These are phyloP conservation scores for Pestalotiopsis sp. DNA, from an alignment of 2,329 filamentous ascomycete genomes.

Conservation along the genomic window DNA sequence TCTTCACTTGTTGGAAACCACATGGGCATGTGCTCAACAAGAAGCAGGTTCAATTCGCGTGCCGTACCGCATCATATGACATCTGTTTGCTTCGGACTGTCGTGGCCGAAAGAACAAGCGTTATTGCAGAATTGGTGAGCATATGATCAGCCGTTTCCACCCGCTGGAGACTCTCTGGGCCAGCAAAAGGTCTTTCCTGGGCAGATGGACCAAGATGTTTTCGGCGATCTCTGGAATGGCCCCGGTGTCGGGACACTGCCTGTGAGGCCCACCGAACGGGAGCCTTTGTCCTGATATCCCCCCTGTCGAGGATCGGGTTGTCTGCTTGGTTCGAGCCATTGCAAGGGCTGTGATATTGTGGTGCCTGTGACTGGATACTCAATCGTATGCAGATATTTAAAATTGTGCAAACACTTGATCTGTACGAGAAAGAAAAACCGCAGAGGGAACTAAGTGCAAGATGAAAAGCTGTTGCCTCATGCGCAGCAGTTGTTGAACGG, in stretches of 20 bases:
- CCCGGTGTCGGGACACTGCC: background rate
- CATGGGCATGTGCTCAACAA: background rate
- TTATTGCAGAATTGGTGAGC: background rate
- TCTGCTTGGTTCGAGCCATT: background rate
- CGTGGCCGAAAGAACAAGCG: background rate
- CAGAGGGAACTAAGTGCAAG: no score
- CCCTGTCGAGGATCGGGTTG: background rate
- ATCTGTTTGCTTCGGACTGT: no score
- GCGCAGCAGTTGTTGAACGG: no score
- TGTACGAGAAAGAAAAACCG: no score
- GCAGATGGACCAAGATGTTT: background rate
- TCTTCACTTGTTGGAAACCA: background rate
- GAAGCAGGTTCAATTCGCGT: background rate
- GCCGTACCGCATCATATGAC: background rate
- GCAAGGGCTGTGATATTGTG: background rate
- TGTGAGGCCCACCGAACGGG: background rate
- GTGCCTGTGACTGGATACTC: background rate
- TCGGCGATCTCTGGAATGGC: background rate
- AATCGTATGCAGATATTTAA: background rate
- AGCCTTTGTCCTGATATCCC: background rate
- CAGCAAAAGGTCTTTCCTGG: background rate
- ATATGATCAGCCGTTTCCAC: background rate
- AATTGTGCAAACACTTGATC: no score
- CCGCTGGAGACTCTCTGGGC: background rate
- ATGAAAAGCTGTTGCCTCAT: no score